Evolutionary conservation across 352 stramenopile genomes (phyloP).

Genomic region (Nothophytophthora sp.): DNA sequence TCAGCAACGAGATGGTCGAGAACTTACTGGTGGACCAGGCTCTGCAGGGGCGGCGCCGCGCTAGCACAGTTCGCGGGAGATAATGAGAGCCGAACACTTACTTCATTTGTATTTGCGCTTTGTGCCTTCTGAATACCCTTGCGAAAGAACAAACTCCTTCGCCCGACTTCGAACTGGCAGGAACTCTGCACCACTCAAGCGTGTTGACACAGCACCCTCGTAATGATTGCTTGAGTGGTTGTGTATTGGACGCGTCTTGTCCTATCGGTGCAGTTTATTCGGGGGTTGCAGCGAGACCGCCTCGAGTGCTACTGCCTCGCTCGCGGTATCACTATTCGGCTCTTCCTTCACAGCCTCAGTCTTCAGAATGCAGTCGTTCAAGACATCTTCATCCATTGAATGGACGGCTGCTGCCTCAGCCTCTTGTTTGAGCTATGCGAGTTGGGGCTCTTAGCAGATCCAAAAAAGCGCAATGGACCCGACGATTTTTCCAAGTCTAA

Average conservation of each 20-base stretch:
- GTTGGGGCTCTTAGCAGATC: neutral
- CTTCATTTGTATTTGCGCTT: too few relatives aligned
- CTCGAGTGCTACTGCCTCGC: neutral
- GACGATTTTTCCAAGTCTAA: neutral
- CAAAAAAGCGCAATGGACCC: neutral
- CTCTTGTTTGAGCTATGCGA: constrained; percentile 1
- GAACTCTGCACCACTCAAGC: too few relatives aligned
- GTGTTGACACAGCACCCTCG: too few relatives aligned
- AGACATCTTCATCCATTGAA: neutral
- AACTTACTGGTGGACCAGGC: constrained; percentile 35
- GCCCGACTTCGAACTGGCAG: too few relatives aligned
- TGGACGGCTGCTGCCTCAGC: constrained; percentile 1
- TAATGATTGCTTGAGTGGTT: too few relatives aligned
- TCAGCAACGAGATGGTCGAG: constrained; percentile 50
- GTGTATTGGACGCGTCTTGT: too few relatives aligned
- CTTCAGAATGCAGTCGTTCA: constrained; percentile 14
- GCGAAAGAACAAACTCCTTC: too few relatives aligned
- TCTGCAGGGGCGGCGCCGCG: constrained; percentile 10
- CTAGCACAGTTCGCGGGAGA: too few relatives aligned
- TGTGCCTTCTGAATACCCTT: too few relatives aligned
- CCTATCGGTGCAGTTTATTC: too few relatives aligned
- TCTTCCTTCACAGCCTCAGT: constrained; percentile 5
- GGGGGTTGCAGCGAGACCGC: constrained; percentile 6
- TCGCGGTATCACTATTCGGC: too few relatives aligned
- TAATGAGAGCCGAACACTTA: too few relatives aligned